A percentile compares a stretch with the other conserved stretches of the same genome.
Evolutionary conservation across 106 monocot genomes (phyloP).

Genomic region (Cymbidium sinense): DNA sequence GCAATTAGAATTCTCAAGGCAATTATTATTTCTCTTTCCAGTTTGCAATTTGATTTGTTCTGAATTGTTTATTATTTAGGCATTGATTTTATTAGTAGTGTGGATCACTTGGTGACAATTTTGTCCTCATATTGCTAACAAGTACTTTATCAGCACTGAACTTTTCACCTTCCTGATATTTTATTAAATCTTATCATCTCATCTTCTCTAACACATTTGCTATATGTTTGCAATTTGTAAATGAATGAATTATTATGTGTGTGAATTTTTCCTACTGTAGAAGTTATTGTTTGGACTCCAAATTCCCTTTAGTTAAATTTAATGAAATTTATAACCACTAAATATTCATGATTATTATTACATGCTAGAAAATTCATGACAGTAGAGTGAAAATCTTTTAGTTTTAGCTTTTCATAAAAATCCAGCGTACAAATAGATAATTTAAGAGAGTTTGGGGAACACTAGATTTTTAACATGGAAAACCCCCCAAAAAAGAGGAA

Average conservation of each 20-base stretch:
- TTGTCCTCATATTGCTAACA: neutral
- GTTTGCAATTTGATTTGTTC: neutral
- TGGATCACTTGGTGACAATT: neutral
- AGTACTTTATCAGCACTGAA: neutral
- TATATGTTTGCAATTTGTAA: neutral
- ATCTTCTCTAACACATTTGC: neutral
- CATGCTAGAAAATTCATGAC: too few species aligned
- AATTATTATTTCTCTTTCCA: neutral
- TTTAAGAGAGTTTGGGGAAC: too few species aligned
- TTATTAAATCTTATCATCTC: neutral
- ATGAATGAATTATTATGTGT: neutral
- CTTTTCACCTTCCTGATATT: neutral
- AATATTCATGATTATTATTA: neutral
- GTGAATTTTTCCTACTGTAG: neutral
- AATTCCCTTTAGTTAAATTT: neutral
- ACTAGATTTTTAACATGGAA: too few species aligned
- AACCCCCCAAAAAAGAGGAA: too few species aligned
- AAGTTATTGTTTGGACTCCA: neutral
- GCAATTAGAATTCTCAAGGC: neutral
- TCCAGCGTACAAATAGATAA: too few species aligned
- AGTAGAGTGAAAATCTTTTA: too few species aligned
- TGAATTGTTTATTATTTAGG: neutral
- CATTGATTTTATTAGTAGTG: neutral
- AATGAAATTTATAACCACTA: neutral
- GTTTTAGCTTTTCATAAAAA: too few species aligned